Conservation (phyloP, 2,329 filamentous ascomycete species). For the Corinectria fuckeliana region DNA sequence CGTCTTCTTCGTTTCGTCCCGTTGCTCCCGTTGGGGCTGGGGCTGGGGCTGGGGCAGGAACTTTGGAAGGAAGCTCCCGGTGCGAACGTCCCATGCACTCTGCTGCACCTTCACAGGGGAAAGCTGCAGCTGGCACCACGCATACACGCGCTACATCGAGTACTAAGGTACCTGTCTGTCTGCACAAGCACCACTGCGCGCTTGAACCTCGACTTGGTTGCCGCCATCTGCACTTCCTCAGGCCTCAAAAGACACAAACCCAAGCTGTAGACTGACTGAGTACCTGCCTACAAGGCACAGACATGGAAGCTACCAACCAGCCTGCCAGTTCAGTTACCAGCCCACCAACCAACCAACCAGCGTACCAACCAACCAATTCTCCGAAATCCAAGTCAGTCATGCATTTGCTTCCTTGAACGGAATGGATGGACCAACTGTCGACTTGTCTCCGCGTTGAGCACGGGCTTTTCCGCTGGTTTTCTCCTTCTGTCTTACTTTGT, state of each 20-base stretch:
- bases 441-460: neutral
- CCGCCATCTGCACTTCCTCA: neutral
- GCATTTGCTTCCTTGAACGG: neutral
- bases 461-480: neutral
- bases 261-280: too few relatives aligned
- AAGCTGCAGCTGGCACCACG: neutral
- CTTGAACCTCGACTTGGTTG: neutral
- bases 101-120: neutral
- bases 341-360: neutral
- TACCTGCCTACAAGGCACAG: neutral
- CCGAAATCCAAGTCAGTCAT: slow-evolving; percentile 1
- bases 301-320: neutral
- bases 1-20: slow-evolving; percentile 31
- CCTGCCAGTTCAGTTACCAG: neutral
- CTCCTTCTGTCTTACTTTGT: neutral
- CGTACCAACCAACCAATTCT: slow-evolving; percentile 4
- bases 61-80: neutral
- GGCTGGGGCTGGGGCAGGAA: neutral
- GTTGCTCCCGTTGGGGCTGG: slow-evolving; percentile 26
- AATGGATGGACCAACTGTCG: neutral
- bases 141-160: neutral
- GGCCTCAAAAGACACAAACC: too few relatives aligned
- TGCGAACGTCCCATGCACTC: neutral
- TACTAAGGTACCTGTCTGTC: neutral
- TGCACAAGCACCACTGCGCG: neutral